These are phyloP conservation scores for Fonsecaea nubica DNA, from an alignment of 2,329 filamentous ascomycete genomes.

Conservation along the genomic window DNA sequence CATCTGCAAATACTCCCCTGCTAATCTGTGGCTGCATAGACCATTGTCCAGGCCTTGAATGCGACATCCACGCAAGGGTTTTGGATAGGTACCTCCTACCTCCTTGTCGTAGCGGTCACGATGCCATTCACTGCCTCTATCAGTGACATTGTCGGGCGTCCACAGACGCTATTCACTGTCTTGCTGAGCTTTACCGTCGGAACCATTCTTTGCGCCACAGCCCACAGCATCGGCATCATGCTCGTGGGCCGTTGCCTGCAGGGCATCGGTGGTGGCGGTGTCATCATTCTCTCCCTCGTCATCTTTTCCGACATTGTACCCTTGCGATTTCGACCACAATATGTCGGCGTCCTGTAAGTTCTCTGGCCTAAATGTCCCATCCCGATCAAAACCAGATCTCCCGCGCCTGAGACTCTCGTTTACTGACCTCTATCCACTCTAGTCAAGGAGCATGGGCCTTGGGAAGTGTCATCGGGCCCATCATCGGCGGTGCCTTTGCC, in stretches of 20 bases:
- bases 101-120: conserved; percentile 53
- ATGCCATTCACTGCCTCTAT: conserved; percentile 53
- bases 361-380: not conserved
- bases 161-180: conserved; percentile 51
- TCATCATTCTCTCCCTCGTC: conserved; percentile 51
- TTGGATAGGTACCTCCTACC: conserved; percentile 59
- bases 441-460: conserved; percentile 43
- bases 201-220: conserved; percentile 52
- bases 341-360: conserved; percentile 43
- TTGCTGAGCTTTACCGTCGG: conserved; percentile 56
- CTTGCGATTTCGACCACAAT: conserved; percentile 44
- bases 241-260: conserved; percentile 54
- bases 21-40: conserved; percentile 48
- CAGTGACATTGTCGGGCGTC: conserved; percentile 58
- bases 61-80: conserved; percentile 52
- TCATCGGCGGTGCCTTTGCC: conserved; percentile 52
- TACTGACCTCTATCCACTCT: conserved; percentile 4
- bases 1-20: not conserved
- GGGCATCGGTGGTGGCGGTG: conserved; percentile 56
- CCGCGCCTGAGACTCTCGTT: not conserved
- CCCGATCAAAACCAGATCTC: not conserved
- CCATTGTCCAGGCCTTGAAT: conserved; percentile 45
- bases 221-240: conserved; percentile 49
- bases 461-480: conserved; percentile 42
- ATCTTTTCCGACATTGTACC: conserved; percentile 53